A percentile compares a stretch with the other conserved stretches of the same genome.
These are phyloP conservation scores for Reticulascus tulasneorum DNA, from an alignment of 2,329 filamentous ascomycete genomes.

Conservation along the genomic window DNA sequence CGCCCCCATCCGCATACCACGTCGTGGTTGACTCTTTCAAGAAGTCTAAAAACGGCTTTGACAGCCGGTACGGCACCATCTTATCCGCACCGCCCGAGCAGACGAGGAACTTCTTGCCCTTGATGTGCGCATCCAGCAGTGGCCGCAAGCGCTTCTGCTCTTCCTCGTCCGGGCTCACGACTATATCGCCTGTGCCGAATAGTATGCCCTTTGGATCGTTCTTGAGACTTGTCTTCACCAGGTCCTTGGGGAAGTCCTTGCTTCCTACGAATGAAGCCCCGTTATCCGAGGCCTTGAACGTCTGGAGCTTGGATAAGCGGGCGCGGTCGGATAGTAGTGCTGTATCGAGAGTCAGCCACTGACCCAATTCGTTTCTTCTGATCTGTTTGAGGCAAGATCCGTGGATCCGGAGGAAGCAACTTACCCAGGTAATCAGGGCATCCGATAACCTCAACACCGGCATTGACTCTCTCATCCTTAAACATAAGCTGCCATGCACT, in stretches of 20 bases:
- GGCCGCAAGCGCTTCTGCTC: constrained; percentile 40
- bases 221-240: constrained; percentile 59
- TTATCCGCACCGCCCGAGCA: constrained; percentile 66
- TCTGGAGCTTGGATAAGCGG: constrained; percentile 59
- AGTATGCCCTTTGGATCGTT: constrained; percentile 75
- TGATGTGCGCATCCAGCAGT: constrained; percentile 45
- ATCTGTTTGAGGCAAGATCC: neutral
- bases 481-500: constrained; percentile 81
- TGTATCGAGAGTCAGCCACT: no score
- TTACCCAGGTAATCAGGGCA: constrained; percentile 80
- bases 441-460: constrained; percentile 76
- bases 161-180: constrained; percentile 23
- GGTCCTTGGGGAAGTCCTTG: constrained; percentile 66
- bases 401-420: constrained; percentile 15
- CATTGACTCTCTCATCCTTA: constrained; percentile 72
- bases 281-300: constrained; percentile 52
- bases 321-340: constrained; percentile 76
- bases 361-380: neutral
- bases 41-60: constrained; percentile 57
- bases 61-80: constrained; percentile 64
- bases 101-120: constrained; percentile 61
- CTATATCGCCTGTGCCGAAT: constrained; percentile 47
- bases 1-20: constrained; percentile 52
- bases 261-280: constrained; percentile 70
- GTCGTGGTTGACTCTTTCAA: constrained; percentile 50